phyloP scores from a whole-genome alignment of 768 basidiomycete genomes.

The Suillus bovinus region DNA sequence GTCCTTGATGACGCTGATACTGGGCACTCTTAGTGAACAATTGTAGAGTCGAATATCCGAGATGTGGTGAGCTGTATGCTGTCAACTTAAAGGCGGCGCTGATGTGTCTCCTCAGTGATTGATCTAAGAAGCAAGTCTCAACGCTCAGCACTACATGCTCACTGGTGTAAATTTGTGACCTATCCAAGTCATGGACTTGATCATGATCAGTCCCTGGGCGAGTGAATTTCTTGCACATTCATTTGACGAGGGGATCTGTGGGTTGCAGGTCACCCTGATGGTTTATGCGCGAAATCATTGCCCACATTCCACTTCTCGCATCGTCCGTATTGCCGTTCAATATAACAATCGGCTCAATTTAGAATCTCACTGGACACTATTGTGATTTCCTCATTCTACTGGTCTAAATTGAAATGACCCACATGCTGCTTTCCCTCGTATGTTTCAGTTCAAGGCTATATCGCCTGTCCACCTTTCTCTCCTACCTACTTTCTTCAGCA shows the following conservation, averaged over 20 bases:
- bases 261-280: no score
- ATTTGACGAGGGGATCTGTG: background rate
- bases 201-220: background rate
- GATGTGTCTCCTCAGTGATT: background rate
- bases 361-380: background rate
- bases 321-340: background rate
- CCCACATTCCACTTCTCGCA: background rate
- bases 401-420: background rate
- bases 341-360: background rate
- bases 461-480: background rate
- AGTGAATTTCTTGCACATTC: background rate
- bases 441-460: background rate
- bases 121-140: background rate
- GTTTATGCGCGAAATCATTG: background rate
- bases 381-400: background rate
- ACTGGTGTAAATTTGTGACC: background rate
- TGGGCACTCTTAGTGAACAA: background rate
- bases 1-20: background rate
- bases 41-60: background rate
- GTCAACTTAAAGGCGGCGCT: background rate
- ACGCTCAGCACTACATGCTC: background rate
- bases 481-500: background rate
- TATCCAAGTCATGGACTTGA: background rate
- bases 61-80: background rate
- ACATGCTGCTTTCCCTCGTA: background rate